Conservation (phyloP, 2,329 filamentous ascomycete genomes). For the Fusarium irregulare region DNA sequence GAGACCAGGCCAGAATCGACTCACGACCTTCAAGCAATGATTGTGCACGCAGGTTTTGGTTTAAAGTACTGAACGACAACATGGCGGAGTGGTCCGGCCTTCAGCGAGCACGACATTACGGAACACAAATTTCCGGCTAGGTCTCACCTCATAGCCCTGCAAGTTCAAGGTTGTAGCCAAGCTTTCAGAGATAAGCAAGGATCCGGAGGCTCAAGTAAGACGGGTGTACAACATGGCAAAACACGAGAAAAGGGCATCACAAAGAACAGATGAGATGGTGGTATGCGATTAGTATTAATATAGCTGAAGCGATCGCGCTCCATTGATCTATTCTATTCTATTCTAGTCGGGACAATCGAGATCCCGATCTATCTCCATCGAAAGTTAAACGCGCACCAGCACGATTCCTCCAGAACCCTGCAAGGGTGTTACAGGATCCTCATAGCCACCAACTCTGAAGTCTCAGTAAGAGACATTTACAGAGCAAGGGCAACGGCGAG, state of each 20-base stretch:
- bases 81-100: not conserved
- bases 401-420: slow-evolving; percentile 33
- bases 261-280: slow-evolving; percentile 7
- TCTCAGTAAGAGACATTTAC: slow-evolving; percentile 28
- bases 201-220: not conserved
- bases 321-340: slow-evolving; percentile 40
- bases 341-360: slow-evolving; percentile 28
- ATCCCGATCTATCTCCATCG: slow-evolving; percentile 38
- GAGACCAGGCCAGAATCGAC: not conserved
- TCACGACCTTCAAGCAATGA: not conserved
- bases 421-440: slow-evolving; percentile 13
- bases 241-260: not conserved
- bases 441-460: slow-evolving; percentile 16
- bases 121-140: slow-evolving; percentile 3
- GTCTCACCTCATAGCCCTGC: not conserved
- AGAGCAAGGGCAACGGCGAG: slow-evolving; percentile 42
- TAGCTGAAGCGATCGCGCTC: slow-evolving; percentile 38
- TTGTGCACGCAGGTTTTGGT: not conserved
- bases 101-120: not conserved
- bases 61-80: not conserved
- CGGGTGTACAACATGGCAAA: not conserved
- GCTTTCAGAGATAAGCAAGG: not conserved
- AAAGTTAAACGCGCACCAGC: slow-evolving; percentile 42
- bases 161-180: not conserved
- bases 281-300: slow-evolving; percentile 46